These are phyloP conservation scores for Rhodotorula sp. DNA, from an alignment of 1,284 basidiomycete species.

Conservation along the genomic window DNA sequence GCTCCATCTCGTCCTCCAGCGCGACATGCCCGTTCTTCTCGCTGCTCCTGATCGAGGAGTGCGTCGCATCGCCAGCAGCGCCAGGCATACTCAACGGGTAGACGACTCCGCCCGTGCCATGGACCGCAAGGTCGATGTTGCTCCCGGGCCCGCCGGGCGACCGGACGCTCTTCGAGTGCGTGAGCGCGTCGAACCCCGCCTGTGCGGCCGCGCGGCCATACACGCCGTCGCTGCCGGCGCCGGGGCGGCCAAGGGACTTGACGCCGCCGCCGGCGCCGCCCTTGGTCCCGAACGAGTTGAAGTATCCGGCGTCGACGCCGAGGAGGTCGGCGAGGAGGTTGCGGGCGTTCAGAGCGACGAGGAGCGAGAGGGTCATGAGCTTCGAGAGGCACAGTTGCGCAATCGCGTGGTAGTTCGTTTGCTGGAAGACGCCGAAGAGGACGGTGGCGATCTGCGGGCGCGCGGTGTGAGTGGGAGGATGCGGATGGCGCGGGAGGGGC, in stretches of 20 bases:
- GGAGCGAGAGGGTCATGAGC: slow-evolving; percentile 26
- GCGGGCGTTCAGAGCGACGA: slow-evolving; percentile 23
- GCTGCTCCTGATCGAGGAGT: not conserved
- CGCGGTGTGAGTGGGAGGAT: too few species aligned
- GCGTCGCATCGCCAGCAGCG: not conserved
- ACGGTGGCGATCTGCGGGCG: slow-evolving; percentile 18
- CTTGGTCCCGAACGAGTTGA: slow-evolving; percentile 1
- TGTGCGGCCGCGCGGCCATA: not conserved
- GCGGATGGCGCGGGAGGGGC: too few species aligned
- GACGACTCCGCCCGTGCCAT: not conserved
- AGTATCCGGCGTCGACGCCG: slow-evolving; percentile 12
- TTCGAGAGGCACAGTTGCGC: slow-evolving; percentile 17
- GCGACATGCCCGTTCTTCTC: not conserved
- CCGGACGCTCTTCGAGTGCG: not conserved
- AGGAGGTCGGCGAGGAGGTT: slow-evolving; percentile 23
- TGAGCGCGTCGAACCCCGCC: not conserved
- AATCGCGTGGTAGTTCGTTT: slow-evolving; percentile 21
- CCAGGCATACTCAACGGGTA: not conserved
- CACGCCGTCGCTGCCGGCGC: not conserved
- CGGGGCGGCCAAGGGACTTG: not conserved
- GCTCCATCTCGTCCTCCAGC: not conserved
- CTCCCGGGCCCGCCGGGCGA: not conserved
- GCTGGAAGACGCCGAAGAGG: slow-evolving; percentile 12
- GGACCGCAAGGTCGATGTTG: not conserved
- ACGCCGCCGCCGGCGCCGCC: not conserved